phyloP scores from a whole-genome alignment of 176 grass and related monocot species.

The Eremochloa ophiuroides region DNA sequence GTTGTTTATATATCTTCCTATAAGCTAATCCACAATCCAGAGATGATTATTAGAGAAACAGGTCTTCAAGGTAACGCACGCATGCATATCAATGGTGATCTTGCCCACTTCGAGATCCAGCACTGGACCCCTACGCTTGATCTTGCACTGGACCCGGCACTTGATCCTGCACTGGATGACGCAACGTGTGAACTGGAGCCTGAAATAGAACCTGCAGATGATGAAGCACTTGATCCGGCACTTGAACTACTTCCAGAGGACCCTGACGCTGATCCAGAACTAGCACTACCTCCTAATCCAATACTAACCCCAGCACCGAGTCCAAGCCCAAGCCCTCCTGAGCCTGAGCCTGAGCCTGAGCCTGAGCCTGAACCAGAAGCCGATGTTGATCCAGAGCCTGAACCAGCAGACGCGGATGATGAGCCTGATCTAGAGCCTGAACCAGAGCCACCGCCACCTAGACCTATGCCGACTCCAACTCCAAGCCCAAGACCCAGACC shows the following conservation, averaged over 20 bases:
- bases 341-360: constrained; percentile 6
- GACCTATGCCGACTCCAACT: constrained; percentile 40
- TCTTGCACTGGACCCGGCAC: background rate
- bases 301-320: constrained; percentile 3
- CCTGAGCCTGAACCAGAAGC: constrained; percentile 18
- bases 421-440: constrained; percentile 10
- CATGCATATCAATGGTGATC: background rate
- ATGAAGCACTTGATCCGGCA: background rate
- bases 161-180: background rate
- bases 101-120: background rate
- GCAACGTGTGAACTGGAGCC: background rate
- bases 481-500: constrained; percentile 45
- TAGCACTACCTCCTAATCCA: background rate
- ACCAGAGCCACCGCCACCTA: constrained; percentile 19
- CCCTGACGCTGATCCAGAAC: background rate
- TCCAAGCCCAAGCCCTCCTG: constrained; percentile 16
- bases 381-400: constrained; percentile 9
- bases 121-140: background rate
- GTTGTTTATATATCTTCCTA: no score
- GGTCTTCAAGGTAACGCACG: background rate
- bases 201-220: background rate
- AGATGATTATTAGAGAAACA: background rate
- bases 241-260: background rate
- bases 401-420: background rate
- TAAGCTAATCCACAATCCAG: background rate